Evolutionary conservation across 225 moss, liverwort and hornwort genomes (phyloP).

Genomic region (Sphagnum contortum): DNA sequence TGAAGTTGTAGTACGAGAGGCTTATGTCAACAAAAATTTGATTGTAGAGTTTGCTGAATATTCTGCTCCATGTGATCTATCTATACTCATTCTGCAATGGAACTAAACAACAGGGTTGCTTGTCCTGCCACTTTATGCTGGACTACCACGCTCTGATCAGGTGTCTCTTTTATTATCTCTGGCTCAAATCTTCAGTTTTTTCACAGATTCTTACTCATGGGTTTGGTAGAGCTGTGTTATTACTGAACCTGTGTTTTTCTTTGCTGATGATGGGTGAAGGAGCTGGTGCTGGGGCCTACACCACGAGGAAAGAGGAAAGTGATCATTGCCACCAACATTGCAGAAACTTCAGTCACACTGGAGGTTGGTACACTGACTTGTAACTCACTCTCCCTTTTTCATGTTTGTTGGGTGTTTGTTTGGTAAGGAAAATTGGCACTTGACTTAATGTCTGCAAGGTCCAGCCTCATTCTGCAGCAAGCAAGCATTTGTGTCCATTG

Average conservation of each 20-base stretch:
- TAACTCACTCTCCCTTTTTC: background rate
- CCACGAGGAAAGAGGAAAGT: slow-evolving; percentile 67
- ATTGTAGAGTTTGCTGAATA: no score
- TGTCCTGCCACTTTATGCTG: slow-evolving; percentile 82
- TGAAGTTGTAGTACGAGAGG: no score
- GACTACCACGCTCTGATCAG: slow-evolving; percentile 73
- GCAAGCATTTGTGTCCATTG: no score
- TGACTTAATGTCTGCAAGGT: no score
- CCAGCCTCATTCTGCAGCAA: no score
- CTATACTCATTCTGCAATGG: background rate
- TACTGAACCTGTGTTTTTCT: no score
- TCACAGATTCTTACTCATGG: no score
- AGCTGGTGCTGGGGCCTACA: slow-evolving; percentile 73
- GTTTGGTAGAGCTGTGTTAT: no score
- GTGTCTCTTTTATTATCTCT: slow-evolving; percentile 8
- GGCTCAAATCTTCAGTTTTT: background rate
- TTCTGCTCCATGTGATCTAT: background rate
- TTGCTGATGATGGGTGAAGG: slow-evolving; percentile 16
- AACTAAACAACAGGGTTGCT: slow-evolving; percentile 29
- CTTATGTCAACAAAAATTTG: no score
- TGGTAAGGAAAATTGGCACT: no score
- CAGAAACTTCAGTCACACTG: slow-evolving; percentile 88
- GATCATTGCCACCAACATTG: slow-evolving; percentile 85
- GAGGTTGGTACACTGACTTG: background rate
- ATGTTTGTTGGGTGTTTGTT: background rate